A percentile compares a stretch with the other conserved stretches of the same genome.
These are phyloP conservation scores for Salvia rosmarinus DNA, from an alignment of 257 asterid genomes.

Conservation along the genomic window DNA sequence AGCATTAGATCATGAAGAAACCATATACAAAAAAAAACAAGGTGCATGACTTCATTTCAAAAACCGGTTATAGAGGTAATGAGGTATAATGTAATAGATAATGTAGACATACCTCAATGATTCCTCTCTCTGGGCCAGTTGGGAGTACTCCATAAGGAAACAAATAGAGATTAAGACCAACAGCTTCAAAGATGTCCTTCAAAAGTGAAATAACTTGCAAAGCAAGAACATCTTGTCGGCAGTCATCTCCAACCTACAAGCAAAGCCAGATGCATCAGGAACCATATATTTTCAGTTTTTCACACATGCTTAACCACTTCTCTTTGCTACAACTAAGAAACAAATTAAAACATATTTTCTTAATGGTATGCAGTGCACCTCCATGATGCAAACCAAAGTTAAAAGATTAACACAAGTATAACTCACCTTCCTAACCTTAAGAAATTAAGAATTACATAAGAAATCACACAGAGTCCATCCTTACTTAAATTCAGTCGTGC, in stretches of 20 bases:
- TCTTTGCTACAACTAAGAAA: slow-evolving; percentile 18
- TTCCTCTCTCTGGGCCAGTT: slow-evolving; percentile 96
- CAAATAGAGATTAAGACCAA: slow-evolving; percentile 83
- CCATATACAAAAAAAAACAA: background rate
- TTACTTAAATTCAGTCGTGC: background rate
- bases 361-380: slow-evolving; percentile 18
- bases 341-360: background rate
- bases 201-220: slow-evolving; percentile 97
- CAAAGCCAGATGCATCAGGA: slow-evolving; percentile 38
- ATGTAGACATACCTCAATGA: slow-evolving; percentile 73
- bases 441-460: slow-evolving; percentile 11
- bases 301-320: background rate
- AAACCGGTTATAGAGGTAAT: slow-evolving; percentile 6
- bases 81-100: background rate
- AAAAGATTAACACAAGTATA: background rate
- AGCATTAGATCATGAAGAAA: slow-evolving; percentile 10
- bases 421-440: no score
- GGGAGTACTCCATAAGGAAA: slow-evolving; percentile 99
- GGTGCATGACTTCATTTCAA: slow-evolving; percentile 7
- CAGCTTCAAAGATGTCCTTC: slow-evolving; percentile 89
- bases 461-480: slow-evolving; percentile 19
- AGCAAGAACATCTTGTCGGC: slow-evolving; percentile 98
- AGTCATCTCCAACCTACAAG: slow-evolving; percentile 96
- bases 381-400: slow-evolving; percentile 8
- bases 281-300: slow-evolving; percentile 7